Evolutionary conservation across 2,329 filamentous ascomycete genomes (phyloP), one percentile per base, ranked within the genome.

Genomic region (Nannizzia gypsea): DNA sequence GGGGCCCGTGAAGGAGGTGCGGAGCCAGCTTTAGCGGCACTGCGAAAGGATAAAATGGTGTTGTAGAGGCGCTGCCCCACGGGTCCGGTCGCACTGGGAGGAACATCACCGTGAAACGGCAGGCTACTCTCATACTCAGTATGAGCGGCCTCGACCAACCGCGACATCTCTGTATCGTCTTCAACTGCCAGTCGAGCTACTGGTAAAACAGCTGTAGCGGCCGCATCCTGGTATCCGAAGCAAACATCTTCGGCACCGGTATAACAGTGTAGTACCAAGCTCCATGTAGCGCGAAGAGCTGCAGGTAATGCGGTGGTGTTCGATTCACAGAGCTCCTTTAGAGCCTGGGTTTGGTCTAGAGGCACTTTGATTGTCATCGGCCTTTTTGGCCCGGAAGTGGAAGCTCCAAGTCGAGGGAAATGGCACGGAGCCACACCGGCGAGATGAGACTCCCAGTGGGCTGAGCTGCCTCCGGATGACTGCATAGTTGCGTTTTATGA

Each of bases 221-320:
- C 67, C 54, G 69, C 63, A 59, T 71, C 66, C 61, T 73, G 68
- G 58, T 72, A 74, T 24, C 76, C 78, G 66, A 79, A 81, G 24
- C 75, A 70, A 6, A 79, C 74, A 63, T 80, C 75, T 56, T 78
- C 72, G 15, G 73, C 73, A 1, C 71, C 73, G n/a, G 76, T 75
- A 63, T 78, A 79, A 52, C 71, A 73, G 42, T 74, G 70, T 5
- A 79, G 65, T 1, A 79, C 67, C 44, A 80, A 62, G 1, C 72
- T 76, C 77, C 77, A 80, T 6, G 76, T 74, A 9, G 75, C 72
- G 31, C 74, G 71, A 56, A 80, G 60, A 26, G 70, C 28, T 9
- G 54, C 26, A 3, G 60, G 57, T 34, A 64, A 40, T 3, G 58
- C 55, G n/a, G 55, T 15, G 9, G 42, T 46, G 15, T 59, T 57